phyloP scores from a whole-genome alignment of 208 protist species.

The Acanthamoeba polyphaga region DNA sequence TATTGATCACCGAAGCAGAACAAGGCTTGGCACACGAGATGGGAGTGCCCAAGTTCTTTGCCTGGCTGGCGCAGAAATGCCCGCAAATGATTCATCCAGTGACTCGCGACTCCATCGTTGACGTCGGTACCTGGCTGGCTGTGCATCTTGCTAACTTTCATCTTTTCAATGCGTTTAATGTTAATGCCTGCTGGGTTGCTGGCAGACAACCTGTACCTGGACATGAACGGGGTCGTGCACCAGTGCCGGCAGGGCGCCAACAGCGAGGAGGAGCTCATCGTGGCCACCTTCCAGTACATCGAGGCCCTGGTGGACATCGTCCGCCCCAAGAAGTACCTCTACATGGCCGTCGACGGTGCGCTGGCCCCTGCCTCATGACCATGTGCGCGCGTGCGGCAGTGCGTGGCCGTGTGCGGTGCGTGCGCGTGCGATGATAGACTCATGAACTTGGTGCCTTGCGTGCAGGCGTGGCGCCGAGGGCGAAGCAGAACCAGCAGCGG shows the following conservation, averaged over 20 bases:
- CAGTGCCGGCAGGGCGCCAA: conserved; percentile 94
- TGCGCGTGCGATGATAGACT: neutral
- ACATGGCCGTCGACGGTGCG: conserved; percentile 98
- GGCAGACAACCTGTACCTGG: conserved; percentile 70
- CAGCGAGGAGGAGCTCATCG: conserved; percentile 95
- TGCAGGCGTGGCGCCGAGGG: conserved; percentile 96
- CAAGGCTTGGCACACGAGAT: conserved; percentile 9
- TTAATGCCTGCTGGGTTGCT: neutral
- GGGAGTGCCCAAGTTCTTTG: conserved; percentile 94
- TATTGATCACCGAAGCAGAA: too few species aligned
- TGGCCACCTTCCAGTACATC: conserved; percentile 96
- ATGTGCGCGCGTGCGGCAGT: too few species aligned
- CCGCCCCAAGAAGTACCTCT: conserved; percentile 96
- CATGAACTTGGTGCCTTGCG: neutral
- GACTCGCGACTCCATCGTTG: conserved; percentile 24
- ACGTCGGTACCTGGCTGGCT: neutral
- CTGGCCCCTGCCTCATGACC: conserved; percentile 53
- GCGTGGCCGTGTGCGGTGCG: neutral
- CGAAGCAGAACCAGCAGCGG: conserved; percentile 99
- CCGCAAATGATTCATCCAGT: conserved; percentile 93
- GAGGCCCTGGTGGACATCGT: conserved; percentile 97
- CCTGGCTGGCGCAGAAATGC: conserved; percentile 97
- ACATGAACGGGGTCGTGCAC: conserved; percentile 68
- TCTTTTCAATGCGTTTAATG: neutral
- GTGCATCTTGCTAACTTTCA: neutral